Base-by-base conservation (phyloP, 2,329 filamentous ascomycete genomes). In the Aaosphaeria pasadenensis region DNA sequence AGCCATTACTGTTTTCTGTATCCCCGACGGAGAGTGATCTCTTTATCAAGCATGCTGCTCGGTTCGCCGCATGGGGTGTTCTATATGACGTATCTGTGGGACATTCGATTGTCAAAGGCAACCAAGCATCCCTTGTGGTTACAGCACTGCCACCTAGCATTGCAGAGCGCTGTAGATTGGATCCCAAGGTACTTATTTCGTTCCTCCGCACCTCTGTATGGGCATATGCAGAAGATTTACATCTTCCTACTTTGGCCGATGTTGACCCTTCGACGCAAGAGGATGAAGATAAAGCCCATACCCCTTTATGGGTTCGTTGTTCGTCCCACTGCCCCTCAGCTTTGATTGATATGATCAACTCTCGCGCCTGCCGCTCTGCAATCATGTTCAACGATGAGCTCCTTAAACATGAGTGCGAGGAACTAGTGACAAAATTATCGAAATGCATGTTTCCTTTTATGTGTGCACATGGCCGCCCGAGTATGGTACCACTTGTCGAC, bases 351-450 rank as follows among this genome's bases (percentile, higher is more conserved):
- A 71, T 92, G 62, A 71, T 92, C 4, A 86, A 90, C 60, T 91
- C 87, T 0, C 79, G 87, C 47, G 83, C 89, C 1, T 94, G 89
- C 60, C 78, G 88, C 45, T 89, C 87, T 33, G 88, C 89, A 2
- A 84, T 94, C 64, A 92, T 91, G 88, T 95, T 95, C 70, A 92
- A 92, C 57, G 89, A 95, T 59, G 62, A 72, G 5, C 70, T 94
- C 6, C 76, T 75, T 0, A 53, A 64, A 1, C 68, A 75, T 0
- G 77, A 89, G 53, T 92, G 89, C 56, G 56, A 70, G 7, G 62
- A 67, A 0, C 67, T 94, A 32, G 65, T 92, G 0, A 51, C 46
- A 1, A 75, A 75, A 3, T 70, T 94, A n/a, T 77, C 79, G 0
- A 62, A 59, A 0, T 91, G 87, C 55, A 77, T 75, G 0, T 89